Percentiles rank a stretch among this genome's conserved stretches.
Evolutionary conservation across 148 eudicot species (phyloP).

Genomic region (Fagopyrum esculentum): DNA sequence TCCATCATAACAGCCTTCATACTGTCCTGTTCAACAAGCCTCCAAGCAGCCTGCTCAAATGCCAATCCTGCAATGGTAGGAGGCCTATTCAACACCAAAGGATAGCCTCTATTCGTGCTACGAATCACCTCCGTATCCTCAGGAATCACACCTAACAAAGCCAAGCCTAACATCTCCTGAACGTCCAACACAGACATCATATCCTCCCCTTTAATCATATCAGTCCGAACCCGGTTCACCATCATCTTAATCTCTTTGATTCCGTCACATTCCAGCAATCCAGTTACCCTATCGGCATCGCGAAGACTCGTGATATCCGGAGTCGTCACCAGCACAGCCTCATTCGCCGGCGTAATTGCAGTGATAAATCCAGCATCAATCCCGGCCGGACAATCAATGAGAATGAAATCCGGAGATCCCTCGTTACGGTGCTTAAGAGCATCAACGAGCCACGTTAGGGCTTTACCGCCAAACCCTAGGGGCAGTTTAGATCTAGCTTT

Average conservation of each 20-base stretch:
- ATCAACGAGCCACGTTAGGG: constrained; percentile 82
- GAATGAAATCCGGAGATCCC: constrained; percentile 69
- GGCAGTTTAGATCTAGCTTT: constrained; percentile 92
- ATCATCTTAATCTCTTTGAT: constrained; percentile 96
- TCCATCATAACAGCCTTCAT: constrained; percentile 98
- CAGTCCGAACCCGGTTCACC: constrained; percentile 85
- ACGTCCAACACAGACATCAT: constrained; percentile 98
- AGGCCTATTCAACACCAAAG: constrained; percentile 83
- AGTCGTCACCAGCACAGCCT: constrained; percentile 85
- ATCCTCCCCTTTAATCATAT: constrained; percentile 92
- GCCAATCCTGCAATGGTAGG: constrained; percentile 95
- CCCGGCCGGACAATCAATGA: constrained; percentile 94
- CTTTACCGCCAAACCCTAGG: constrained; percentile 80
- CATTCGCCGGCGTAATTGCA: constrained; percentile 91
- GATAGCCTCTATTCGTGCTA: constrained; percentile 91
- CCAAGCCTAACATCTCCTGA: constrained; percentile 92
- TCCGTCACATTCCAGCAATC: constrained; percentile 91
- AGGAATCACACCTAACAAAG: constrained; percentile 84
- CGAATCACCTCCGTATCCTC: constrained; percentile 96
- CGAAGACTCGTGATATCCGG: constrained; percentile 85
- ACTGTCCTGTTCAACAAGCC: constrained; percentile 90
- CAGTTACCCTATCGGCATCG: constrained; percentile 92
- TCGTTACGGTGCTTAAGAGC: constrained; percentile 68
- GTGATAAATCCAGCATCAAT: constrained; percentile 97
- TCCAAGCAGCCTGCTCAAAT: constrained; percentile 98